Evolutionary conservation across 495 filamentous ascomycete genomes (phyloP), one percentile per base, ranked within the genome.

Genomic region (Hyaloscypha finlandica): DNA sequence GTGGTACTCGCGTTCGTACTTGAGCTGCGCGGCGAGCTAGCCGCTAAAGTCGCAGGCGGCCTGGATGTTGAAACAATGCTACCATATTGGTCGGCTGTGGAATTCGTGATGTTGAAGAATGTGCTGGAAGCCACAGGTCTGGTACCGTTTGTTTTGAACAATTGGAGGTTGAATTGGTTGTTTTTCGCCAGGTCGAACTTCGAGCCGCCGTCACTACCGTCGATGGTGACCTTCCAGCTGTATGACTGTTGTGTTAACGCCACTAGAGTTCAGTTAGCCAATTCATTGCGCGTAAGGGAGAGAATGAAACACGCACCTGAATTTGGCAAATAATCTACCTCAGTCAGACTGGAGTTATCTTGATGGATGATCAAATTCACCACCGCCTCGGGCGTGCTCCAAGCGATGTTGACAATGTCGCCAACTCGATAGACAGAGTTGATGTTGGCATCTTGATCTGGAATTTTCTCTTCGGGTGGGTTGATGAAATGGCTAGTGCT

Each of bases 181-280:
- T 37, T 29, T 0, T 48, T 25, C 4, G 39, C 11, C 1, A 61
- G 2, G 37, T 61, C 35, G 29, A 61, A 61, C 37, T 48, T 61
- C 29, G 59, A 25, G 5, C 59, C 59, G 5, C 59, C 59, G 22
- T 61, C 59, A 16, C 59, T 61, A 35, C 59, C 59, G 22, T 61
- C 59, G 32, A 37, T 61, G 0, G 59, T 61, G 9, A 61, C 39
- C 19, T 61, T 61, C 59, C 59, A 61, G 20, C 16, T 61, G 59
- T 61, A 61, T 9, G 33, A 35, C 5, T 8, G 8, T 6, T 19
- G 14, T 6, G 59, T 61, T 35, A 61, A 22, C 22, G 59, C 33
- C 33, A 29, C 59, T 61, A 39, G 32, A 42, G 8, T 25, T 1
- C 39, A 30, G 35, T 25, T 8, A 20, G 35, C 16, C 11, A 25